Evolutionary conservation across 441 rosid species (phyloP), one percentile per base, ranked within the genome.

Genomic region (Metrosideros polymorpha): DNA sequence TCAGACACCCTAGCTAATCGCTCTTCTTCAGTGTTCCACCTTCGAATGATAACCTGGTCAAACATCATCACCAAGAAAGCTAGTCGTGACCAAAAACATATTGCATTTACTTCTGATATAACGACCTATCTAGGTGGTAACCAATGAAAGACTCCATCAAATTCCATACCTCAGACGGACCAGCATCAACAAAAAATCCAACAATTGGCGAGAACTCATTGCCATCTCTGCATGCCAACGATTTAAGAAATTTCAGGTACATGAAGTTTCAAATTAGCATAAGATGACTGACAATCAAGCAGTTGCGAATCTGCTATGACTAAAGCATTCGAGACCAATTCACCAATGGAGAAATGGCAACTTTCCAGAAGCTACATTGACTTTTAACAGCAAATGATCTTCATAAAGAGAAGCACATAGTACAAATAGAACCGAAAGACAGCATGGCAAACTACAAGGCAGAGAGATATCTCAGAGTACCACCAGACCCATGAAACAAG

Each of bases 171-270:
- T 94, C 95, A 39, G 96, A 94, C 3, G 90, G 91, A 82, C 83
- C 91, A 87, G 88, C 93, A 88, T 94, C 90, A 35, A 96, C 50
- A 83, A 95, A 97, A 91, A 94, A 95, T 88, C 98, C 98, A 75
- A 89, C 88, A 53, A 96, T 89, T 15, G 98, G 99, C 4, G 98
- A 94, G 91, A 94, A 97, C 86, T 95, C 98, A 86, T 92, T 94
- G 84, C 98, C 95, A 90, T 94, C 96, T 90, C 98, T 97, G 90
- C 87, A 90, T 12, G 17, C 8, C 30, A 53, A 87, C 54, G 54
- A 83, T 30, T 83, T 83, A 83, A 52, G 47, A 66, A 7, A 66
- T 66, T 35, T 3, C 79, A 35, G 35, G 47, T 22, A 35, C 13
- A 24, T 19, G n/a, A 35, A 66, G 15, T 66, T 35, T 66, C n/a